These are phyloP conservation scores for Straminergon stramineum DNA, from an alignment of 225 moss, liverwort and hornwort species.

Conservation along the genomic window DNA sequence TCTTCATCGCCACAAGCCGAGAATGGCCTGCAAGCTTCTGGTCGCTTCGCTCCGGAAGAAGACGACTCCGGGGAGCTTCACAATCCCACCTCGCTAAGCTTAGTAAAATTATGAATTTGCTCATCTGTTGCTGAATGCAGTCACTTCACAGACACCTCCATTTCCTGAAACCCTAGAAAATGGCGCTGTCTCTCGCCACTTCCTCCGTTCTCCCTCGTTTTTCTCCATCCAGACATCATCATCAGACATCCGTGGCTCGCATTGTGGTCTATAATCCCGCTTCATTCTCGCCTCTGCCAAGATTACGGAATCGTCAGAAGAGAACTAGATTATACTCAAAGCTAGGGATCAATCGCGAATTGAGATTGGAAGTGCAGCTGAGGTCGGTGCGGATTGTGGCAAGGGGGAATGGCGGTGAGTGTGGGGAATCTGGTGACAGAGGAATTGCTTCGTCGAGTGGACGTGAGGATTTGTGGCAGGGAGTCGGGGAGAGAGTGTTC, in stretches of 20 bases:
- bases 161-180: background rate
- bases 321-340: background rate
- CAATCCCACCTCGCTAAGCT: no score
- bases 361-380: background rate
- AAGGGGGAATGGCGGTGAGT: background rate
- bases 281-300: background rate
- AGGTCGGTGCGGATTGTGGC: background rate
- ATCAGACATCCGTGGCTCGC: background rate
- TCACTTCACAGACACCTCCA: background rate
- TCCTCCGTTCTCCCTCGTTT: background rate
- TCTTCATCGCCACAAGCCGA: background rate
- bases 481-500: background rate
- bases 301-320: background rate
- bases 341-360: background rate
- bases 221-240: background rate
- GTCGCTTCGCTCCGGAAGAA: background rate
- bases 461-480: background rate
- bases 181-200: constrained; percentile 11
- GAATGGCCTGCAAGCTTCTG: background rate
- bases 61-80: background rate
- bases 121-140: background rate
- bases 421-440: background rate
- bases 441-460: background rate
- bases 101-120: background rate
- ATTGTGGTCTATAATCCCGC: background rate